Base-by-base conservation (phyloP, 2,329 filamentous ascomycete species). In the Ceratocystiopsis sp. region DNA sequence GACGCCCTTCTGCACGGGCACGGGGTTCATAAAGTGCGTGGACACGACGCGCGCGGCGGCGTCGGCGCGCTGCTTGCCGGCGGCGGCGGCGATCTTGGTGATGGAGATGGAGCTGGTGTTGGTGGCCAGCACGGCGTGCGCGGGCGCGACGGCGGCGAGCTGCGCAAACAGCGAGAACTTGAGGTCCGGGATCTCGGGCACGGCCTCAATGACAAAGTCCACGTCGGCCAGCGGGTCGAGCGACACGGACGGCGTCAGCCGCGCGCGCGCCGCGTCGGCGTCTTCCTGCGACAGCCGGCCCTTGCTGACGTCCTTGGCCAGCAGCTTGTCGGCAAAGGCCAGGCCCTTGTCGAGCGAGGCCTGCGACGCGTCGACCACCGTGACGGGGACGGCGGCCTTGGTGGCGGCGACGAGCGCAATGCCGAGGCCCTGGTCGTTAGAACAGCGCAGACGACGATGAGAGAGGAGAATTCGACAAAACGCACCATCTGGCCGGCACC, bases 51-150 rank as follows among this genome's bases (percentile, higher is more conserved):
- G 80, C 21, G 43, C 25, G 35, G 17, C 21, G 11, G 41, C 38
- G 36, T 42, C 29, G 17, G 43, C 43, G 6, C 38, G 35, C 3
- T 38, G 41, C 1, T 44, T 69, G 68, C 21, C 78, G 81, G 1
- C 89, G 11, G 87, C 76, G 4, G 91, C 87, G 17, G 91, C 91
- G 54, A 98, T 95, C 57, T 81, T 82, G 37, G 91, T 98, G 60
- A 98, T 95, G 47, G 84, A 89, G 58, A 98, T 98, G 48, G 86
- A 94, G n/a, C 86, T 94, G 8, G 91, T 98, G 67, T 98, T 98
- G 49, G 91, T 98, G 6, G 91, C 89, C 34, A 98, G 74, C 53
- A 98, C 84, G 46, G 91, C 77, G 57, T 96, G 85, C 42, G 78
- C 67, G 12, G 85, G 79, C 52, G 83, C 87, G 52, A 93, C 78